These are phyloP conservation scores for Podospora bellae-mahoneyi DNA, from an alignment of 495 filamentous ascomycete species.

Conservation along the genomic window DNA sequence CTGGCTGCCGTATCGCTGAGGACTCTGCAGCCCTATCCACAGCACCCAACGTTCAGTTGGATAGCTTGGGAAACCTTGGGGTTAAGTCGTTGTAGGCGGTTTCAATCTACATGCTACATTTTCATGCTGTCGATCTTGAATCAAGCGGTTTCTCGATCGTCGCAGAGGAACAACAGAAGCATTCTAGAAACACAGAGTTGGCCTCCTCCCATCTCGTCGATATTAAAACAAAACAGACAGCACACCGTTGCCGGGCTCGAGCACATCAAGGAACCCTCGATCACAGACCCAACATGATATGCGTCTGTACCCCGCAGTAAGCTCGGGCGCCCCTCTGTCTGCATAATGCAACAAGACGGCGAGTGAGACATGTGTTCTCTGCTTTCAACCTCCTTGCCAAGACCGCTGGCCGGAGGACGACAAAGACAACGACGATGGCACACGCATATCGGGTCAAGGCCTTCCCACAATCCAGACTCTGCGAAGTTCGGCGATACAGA, in stretches of 20 bases:
- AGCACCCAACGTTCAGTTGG: constrained; percentile 13
- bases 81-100: constrained; percentile 18
- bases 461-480: neutral
- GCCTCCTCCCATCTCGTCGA: constrained; percentile 18
- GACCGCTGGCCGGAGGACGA: neutral
- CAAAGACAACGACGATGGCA: neutral
- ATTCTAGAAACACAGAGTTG: constrained; percentile 30
- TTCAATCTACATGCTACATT: constrained; percentile 35
- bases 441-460: constrained; percentile 1
- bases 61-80: constrained; percentile 4
- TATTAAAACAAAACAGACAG: constrained; percentile 15
- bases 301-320: constrained; percentile 22
- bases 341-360: neutral
- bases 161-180: constrained; percentile 22
- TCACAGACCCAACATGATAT: constrained; percentile 12
- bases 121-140: constrained; percentile 18
- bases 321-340: neutral
- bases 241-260: constrained; percentile 2
- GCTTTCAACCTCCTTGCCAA: neutral
- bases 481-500: neutral
- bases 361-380: constrained; percentile 12
- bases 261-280: constrained; percentile 10
- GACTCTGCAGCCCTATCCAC: constrained; percentile 32
- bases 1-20: constrained; percentile 7
- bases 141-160: constrained; percentile 12